Conservation (phyloP, 345 rosid genomes). For the Linum trigynum region DNA sequence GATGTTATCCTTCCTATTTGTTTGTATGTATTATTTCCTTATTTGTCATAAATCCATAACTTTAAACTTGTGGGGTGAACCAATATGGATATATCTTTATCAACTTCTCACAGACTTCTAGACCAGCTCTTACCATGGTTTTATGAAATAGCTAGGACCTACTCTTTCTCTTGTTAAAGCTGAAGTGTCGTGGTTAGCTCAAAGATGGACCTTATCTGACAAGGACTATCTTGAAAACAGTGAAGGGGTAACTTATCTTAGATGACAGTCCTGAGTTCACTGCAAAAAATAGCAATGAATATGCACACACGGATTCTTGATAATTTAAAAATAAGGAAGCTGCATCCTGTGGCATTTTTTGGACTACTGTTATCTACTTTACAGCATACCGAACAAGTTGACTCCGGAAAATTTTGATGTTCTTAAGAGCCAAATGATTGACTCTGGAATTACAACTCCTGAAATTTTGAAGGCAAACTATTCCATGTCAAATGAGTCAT, state of each 20-base stretch:
- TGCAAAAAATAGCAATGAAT: no score
- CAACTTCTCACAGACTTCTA: slow-evolving; percentile 10
- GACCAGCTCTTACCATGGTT: background rate
- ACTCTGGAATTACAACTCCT: slow-evolving; percentile 80
- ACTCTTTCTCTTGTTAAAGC: slow-evolving; percentile 63
- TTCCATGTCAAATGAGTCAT: background rate
- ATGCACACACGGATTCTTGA: no score
- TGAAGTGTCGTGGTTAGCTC: slow-evolving; percentile 85
- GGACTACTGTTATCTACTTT: slow-evolving; percentile 2
- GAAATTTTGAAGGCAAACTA: slow-evolving; percentile 58
- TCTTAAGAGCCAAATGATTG: slow-evolving; percentile 83
- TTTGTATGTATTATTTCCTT: no score
- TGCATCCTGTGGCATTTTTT: background rate
- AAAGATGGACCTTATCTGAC: slow-evolving; percentile 65
- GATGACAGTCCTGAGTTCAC: no score
- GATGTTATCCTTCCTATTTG: no score
- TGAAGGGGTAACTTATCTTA: slow-evolving; percentile 59
- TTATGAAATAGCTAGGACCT: slow-evolving; percentile 51
- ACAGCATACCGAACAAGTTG: slow-evolving; percentile 82
- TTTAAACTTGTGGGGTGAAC: slow-evolving; percentile 5
- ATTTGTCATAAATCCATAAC: no score
- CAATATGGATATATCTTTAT: slow-evolving; percentile 35
- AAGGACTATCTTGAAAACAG: slow-evolving; percentile 68
- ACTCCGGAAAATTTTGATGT: slow-evolving; percentile 94
- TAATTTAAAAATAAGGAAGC: no score